Evolutionary conservation across 257 asterid genomes (phyloP).

Genomic region (Solanum sparsipilum): DNA sequence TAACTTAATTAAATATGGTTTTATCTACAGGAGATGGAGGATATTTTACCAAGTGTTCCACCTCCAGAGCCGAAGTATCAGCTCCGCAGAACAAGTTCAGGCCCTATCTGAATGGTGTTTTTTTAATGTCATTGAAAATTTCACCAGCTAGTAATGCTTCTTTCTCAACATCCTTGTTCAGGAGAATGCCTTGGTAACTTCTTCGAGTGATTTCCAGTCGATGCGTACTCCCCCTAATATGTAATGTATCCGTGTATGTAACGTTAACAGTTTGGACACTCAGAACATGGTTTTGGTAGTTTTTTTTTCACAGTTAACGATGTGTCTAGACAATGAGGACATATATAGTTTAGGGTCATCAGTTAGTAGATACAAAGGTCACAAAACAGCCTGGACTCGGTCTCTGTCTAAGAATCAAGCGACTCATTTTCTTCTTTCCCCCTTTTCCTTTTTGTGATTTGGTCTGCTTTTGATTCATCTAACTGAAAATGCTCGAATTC

Average conservation of each 20-base stretch:
- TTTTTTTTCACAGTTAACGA: background rate
- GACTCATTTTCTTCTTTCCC: background rate
- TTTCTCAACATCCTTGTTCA: background rate
- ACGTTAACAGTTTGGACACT: slow-evolving; percentile 1
- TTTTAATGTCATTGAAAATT: background rate
- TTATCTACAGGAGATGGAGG: slow-evolving; percentile 26
- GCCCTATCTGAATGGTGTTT: slow-evolving; percentile 13
- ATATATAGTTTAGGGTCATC: background rate
- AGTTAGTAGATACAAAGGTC: background rate
- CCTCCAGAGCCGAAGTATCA: slow-evolving; percentile 38
- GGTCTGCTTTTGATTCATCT: background rate
- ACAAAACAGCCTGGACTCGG: background rate
- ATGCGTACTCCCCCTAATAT: background rate
- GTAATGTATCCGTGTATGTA: slow-evolving; percentile 3
- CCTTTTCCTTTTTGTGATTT: background rate
- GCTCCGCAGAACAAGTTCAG: slow-evolving; percentile 37
- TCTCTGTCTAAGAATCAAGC: background rate
- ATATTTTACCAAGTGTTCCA: slow-evolving; percentile 17
- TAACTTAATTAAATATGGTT: background rate
- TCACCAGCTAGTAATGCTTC: background rate
- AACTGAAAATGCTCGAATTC: background rate
- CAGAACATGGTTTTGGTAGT: background rate
- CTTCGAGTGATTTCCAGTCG: background rate
- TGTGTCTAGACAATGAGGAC: background rate
- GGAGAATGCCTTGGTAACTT: background rate